Evolutionary conservation across 768 basidiomycete species (phyloP).

Genomic region (Pholiota molesta): DNA sequence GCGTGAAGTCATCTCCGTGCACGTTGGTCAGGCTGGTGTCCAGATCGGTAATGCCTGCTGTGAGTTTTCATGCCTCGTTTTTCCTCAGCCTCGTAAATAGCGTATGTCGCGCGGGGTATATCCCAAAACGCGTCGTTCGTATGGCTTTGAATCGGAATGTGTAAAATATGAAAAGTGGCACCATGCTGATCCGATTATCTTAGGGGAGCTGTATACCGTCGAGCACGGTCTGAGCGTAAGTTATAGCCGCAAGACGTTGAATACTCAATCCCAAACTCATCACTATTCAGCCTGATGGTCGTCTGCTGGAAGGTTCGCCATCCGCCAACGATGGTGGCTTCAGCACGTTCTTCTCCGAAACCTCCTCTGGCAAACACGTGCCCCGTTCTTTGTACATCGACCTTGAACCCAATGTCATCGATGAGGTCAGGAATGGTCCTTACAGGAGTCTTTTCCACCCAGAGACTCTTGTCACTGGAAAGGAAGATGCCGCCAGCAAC

Average conservation of each 20-base stretch:
- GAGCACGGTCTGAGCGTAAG: conserved; percentile 97
- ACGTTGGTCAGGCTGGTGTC: conserved; percentile 97
- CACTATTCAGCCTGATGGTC: conserved; percentile 85
- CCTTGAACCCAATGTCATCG: conserved; percentile 96
- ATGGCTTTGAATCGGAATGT: conserved; percentile 20
- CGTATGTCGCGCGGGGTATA: conserved; percentile 21
- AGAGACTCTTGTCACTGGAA: conserved; percentile 96
- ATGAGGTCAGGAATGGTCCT: conserved; percentile 93
- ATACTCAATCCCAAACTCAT: conserved; percentile 21
- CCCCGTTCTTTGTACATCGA: conserved; percentile 97
- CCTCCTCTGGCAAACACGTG: conserved; percentile 93
- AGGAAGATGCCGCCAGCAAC: conserved; percentile 99
- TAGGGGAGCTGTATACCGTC: conserved; percentile 98
- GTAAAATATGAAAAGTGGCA: conserved; percentile 27
- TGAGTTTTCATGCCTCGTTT: conserved; percentile 50
- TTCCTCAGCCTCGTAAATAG: conserved; percentile 8
- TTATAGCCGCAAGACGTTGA: conserved; percentile 4
- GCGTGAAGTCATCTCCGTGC: conserved; percentile 96
- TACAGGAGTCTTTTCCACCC: conserved; percentile 99
- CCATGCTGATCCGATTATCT: conserved; percentile 43
- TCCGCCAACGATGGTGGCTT: conserved; percentile 87
- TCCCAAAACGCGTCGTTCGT: conserved; percentile 36
- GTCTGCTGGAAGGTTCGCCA: conserved; percentile 77
- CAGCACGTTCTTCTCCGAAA: conserved; percentile 99
- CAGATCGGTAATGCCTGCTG: conserved; percentile 97